Conservation (phyloP, 495 filamentous ascomycete species). For the Tuber melanosporum region DNA sequence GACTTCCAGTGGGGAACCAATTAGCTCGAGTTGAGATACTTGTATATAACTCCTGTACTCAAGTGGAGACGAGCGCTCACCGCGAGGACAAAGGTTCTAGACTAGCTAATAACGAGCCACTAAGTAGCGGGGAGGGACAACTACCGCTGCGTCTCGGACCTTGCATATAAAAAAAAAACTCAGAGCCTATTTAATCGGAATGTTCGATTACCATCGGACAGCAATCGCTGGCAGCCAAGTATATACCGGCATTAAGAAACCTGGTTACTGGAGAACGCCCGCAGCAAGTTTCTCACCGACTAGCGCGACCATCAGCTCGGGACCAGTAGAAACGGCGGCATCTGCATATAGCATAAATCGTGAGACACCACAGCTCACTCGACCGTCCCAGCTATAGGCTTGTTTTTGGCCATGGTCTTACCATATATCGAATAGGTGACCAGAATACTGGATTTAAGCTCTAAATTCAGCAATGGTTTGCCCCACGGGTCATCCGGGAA, state of each 20-base stretch:
- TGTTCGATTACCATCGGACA: neutral
- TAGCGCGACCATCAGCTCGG: neutral
- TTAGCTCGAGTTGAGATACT: neutral
- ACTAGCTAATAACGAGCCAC: neutral
- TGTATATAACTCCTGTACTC: neutral
- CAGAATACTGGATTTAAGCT: neutral
- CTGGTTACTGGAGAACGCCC: neutral
- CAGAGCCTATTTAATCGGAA: neutral
- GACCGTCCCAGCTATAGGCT: neutral
- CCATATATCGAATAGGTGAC: neutral
- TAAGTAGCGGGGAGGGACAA: neutral
- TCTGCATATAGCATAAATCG: neutral
- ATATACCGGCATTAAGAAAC: neutral
- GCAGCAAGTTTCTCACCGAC: neutral
- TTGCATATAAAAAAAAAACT: neutral
- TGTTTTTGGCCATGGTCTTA: neutral
- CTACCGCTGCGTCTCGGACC: neutral
- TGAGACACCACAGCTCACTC: neutral
- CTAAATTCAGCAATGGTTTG: neutral
- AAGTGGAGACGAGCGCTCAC: neutral
- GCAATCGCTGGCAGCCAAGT: neutral
- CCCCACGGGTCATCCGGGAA: neutral
- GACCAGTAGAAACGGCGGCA: neutral
- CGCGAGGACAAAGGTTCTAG: neutral
- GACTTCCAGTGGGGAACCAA: neutral